Evolutionary conservation across 179 eudicot genomes (phyloP).

Genomic region (Sideroxylon spinosum): DNA sequence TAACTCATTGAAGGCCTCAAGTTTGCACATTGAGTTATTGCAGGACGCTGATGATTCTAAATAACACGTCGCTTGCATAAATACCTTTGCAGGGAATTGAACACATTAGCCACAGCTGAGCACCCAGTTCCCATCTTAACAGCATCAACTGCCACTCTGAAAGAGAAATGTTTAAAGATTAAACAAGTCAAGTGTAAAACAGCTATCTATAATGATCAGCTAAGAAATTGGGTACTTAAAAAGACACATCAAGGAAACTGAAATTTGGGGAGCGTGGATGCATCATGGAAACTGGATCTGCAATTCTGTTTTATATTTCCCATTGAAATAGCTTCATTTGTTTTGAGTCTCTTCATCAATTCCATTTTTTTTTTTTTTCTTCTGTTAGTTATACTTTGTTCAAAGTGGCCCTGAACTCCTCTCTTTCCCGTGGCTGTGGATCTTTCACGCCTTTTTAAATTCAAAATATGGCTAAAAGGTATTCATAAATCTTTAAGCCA

Average conservation of each 20-base stretch:
- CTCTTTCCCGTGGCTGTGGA: background rate
- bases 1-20: background rate
- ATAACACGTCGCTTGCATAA: conserved; percentile 1
- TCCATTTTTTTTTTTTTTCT: background rate
- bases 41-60: conserved; percentile 21
- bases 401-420: no score
- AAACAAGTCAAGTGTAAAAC: background rate
- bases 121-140: background rate
- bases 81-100: background rate
- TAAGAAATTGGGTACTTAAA: background rate
- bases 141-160: conserved; percentile 16
- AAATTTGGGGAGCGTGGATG: background rate
- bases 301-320: background rate
- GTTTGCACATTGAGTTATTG: conserved; percentile 1
- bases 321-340: background rate
- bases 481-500: background rate
- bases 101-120: background rate
- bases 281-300: background rate
- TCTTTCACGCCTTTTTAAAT: background rate
- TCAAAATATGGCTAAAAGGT: background rate
- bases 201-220: background rate
- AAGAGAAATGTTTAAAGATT: background rate
- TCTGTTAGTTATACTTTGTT: background rate
- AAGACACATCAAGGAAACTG: no score
- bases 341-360: background rate